Percentiles rank a stretch among this genome's conserved stretches.
Conservation (phyloP, 306 rosid species). For the Pachyrhizus erosus region DNA sequence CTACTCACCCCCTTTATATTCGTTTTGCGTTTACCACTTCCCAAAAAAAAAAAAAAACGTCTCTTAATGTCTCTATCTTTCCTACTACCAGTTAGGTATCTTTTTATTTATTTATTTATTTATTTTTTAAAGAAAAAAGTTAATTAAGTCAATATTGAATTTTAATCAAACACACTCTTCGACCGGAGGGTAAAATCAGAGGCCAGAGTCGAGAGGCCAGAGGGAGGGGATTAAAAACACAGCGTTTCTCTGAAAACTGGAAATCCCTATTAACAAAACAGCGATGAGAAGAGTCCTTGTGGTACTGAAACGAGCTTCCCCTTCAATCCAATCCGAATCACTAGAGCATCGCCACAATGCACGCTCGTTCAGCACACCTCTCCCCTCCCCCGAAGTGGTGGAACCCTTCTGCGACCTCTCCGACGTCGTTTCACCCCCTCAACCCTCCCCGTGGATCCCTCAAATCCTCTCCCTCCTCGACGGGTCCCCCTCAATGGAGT, state of each 20-base stretch:
- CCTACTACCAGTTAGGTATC: no score
- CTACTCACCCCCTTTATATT: no score
- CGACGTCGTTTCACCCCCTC: conserved; percentile 62
- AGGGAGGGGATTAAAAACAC: no score
- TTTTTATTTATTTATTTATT: no score
- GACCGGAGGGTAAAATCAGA: no score
- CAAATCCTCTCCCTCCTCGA: conserved; percentile 69
- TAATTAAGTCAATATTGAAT: no score
- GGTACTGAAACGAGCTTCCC: conserved; percentile 25
- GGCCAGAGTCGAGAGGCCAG: no score
- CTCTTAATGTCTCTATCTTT: no score
- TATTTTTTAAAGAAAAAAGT: no score
- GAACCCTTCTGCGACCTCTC: conserved; percentile 81
- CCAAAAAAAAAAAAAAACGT: no score
- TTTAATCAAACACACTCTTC: no score
- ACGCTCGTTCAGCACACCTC: conserved; percentile 20
- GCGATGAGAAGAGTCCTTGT: conserved; percentile 21
- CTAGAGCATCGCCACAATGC: conserved; percentile 35
- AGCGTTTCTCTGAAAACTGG: neutral
- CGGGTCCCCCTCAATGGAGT: conserved; percentile 71
- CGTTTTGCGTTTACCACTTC: no score
- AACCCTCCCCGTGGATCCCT: conserved; percentile 80
- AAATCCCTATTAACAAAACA: neutral
- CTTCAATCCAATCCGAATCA: neutral
- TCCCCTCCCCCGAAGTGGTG: conserved; percentile 82